Percentiles rank a stretch among this genome's conserved stretches.
Conservation (phyloP, 2,329 filamentous ascomycete species). For the Metarhizium album region DNA sequence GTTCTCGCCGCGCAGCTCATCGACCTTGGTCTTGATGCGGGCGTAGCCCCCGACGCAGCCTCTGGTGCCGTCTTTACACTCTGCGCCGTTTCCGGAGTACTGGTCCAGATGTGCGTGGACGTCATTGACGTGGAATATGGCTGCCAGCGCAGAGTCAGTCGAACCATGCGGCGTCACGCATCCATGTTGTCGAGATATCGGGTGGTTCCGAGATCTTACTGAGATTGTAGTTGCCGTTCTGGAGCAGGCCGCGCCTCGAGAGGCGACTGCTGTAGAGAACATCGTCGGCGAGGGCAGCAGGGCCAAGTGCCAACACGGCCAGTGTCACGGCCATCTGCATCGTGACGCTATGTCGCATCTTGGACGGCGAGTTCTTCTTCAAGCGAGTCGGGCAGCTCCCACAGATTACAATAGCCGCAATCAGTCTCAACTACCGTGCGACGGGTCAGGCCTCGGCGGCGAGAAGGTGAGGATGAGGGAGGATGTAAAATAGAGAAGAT, state of each 20-base stretch:
- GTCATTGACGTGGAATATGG: conserved; percentile 61
- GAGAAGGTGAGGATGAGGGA: no score
- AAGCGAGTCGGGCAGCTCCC: no score
- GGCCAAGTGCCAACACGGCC: conserved; percentile 2
- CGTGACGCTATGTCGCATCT: not conserved
- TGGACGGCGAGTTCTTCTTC: no score
- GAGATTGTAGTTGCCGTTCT: conserved; percentile 6
- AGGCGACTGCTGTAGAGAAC: conserved; percentile 6
- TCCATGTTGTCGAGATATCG: not conserved
- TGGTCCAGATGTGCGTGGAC: conserved; percentile 57
- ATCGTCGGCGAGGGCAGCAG: conserved; percentile 6
- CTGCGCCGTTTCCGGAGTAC: conserved; percentile 48
- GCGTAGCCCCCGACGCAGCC: conserved; percentile 57
- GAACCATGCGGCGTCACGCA: not conserved
- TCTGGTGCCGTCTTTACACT: conserved; percentile 43
- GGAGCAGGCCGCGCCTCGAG: conserved; percentile 5
- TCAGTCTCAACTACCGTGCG: no score
- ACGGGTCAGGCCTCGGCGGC: no score
- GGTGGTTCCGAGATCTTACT: not conserved
- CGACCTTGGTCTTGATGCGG: conserved; percentile 49
- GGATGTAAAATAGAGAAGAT: no score
- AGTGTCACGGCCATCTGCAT: conserved; percentile 2
- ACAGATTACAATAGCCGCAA: no score
- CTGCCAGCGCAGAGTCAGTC: conserved; percentile 13
- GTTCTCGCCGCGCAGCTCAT: conserved; percentile 43